phyloP scores from a whole-genome alignment of 2,329 filamentous ascomycete genomes.

The Fusarium continuum region DNA sequence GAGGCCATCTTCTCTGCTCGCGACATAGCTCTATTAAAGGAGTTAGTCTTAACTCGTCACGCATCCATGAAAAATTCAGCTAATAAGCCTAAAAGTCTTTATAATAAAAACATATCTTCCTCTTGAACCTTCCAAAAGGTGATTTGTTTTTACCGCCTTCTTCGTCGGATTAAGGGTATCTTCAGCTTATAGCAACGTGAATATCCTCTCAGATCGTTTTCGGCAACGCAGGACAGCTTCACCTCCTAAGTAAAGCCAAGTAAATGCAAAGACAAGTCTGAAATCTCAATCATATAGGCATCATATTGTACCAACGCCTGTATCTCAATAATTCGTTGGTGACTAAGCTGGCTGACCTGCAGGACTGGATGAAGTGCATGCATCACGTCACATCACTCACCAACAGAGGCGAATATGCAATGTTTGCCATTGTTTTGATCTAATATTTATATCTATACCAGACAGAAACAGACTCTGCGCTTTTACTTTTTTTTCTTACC shows the following conservation, averaged over 20 bases:
- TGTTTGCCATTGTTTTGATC: not conserved
- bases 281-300: not conserved
- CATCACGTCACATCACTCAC: not conserved
- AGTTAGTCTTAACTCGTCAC: no score
- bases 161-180: not conserved
- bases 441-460: slow-evolving; percentile 1
- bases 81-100: no score
- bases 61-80: no score
- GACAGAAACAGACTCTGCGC: not conserved
- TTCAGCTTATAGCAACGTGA: not conserved
- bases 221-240: not conserved
- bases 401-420: not conserved
- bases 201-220: not conserved
- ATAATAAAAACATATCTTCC: no score
- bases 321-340: no score
- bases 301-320: no score
- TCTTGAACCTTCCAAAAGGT: not conserved
- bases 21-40: no score
- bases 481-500: slow-evolving; percentile 9
- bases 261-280: not conserved
- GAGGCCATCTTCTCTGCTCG: no score
- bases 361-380: no score
- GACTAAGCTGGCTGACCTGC: no score
- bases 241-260: not conserved
- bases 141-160: not conserved